Base-by-base conservation (phyloP, 2,329 filamentous ascomycete genomes). In the Sarocladiaceae sp. region DNA sequence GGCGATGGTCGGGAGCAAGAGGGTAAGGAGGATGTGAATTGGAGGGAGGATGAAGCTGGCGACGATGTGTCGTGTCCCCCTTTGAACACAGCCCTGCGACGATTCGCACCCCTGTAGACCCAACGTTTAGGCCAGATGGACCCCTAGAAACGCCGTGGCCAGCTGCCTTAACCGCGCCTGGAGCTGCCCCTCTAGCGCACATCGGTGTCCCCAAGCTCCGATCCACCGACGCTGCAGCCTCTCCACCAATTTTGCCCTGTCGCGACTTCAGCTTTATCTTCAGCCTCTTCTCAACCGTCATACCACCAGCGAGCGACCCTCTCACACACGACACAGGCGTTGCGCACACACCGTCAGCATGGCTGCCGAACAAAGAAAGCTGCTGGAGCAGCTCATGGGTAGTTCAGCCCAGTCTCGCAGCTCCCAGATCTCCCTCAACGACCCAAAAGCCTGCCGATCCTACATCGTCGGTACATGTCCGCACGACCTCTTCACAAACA, bases 401-500 rank as follows among this genome's bases (percentile, higher is more conserved):
- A 82, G 82, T 58, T 86, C 87, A 53, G 80, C 86, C 54, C 78
- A 82, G 54, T 86, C 86, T 47, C 88, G 87, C 73, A 84, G 85
- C 60, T 82, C 88, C 35, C 88, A 96, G 69, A 82, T 97, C 61
- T 87, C 87, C 57, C 87, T 99, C 62, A 94, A 85, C 54, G 94
- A 97, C 70, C 80, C 88, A 51, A 97, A 96, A 72, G 89, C 96
- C 62, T 99, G 94, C 76, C 89, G 90, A 52, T 97, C 92, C 17
- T 97, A 93, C 70, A 82, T 99, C 48, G 91, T 83, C 56, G 94
- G 94, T 62, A 95, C 90, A 54, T 99, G 94, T 69, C 94, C 94
- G 1, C 93, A 97, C 77, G 94, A 99, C 67, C 90, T 99, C 65
- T 99, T 99, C 80, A 99, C 93, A 59, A 99, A 99, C 74, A 99